These are phyloP conservation scores for Neoascochyta sp. DNA, from an alignment of 2,329 filamentous ascomycete genomes.

Conservation along the genomic window DNA sequence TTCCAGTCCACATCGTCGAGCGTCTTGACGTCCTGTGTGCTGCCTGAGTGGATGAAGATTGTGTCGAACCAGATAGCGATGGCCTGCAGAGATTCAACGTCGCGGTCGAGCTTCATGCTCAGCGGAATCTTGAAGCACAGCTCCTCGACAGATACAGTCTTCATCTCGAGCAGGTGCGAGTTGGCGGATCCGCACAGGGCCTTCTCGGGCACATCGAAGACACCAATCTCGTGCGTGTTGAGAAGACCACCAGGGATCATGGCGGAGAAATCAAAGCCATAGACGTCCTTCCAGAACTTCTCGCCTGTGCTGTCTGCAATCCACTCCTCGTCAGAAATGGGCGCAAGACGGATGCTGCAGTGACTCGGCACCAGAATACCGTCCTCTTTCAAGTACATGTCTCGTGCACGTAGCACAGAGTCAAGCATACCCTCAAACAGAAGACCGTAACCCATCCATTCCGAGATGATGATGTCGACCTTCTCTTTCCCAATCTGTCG, in stretches of 20 bases:
- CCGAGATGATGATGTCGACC: slow-evolving; percentile 91
- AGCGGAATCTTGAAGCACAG: slow-evolving; percentile 72
- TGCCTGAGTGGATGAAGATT: slow-evolving; percentile 67
- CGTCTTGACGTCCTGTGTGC: slow-evolving; percentile 21
- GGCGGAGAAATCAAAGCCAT: slow-evolving; percentile 89
- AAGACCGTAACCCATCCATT: slow-evolving; percentile 97
- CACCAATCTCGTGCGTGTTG: slow-evolving; percentile 51
- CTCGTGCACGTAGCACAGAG: slow-evolving; percentile 81
- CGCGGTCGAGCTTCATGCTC: slow-evolving; percentile 56
- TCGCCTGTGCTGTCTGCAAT: slow-evolving; percentile 66
- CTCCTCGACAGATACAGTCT: slow-evolving; percentile 67
- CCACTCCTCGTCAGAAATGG: slow-evolving; percentile 73
- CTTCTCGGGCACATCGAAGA: slow-evolving; percentile 31
- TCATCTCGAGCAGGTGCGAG: slow-evolving; percentile 74
- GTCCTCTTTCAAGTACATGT: slow-evolving; percentile 75
- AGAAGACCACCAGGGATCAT: slow-evolving; percentile 82
- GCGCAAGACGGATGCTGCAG: slow-evolving; percentile 76
- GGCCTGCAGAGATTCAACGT: slow-evolving; percentile 72
- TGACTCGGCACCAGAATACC: slow-evolving; percentile 86
- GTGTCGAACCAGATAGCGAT: slow-evolving; percentile 93
- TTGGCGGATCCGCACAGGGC: slow-evolving; percentile 51
- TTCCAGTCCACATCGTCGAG: slow-evolving; percentile 62
- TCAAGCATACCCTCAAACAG: slow-evolving; percentile 96
- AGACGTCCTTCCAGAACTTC: slow-evolving; percentile 82
- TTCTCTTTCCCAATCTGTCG: slow-evolving; percentile 43